These are phyloP conservation scores for Schizopora paradoxa DNA, from an alignment of 1,284 basidiomycete genomes.

Conservation along the genomic window DNA sequence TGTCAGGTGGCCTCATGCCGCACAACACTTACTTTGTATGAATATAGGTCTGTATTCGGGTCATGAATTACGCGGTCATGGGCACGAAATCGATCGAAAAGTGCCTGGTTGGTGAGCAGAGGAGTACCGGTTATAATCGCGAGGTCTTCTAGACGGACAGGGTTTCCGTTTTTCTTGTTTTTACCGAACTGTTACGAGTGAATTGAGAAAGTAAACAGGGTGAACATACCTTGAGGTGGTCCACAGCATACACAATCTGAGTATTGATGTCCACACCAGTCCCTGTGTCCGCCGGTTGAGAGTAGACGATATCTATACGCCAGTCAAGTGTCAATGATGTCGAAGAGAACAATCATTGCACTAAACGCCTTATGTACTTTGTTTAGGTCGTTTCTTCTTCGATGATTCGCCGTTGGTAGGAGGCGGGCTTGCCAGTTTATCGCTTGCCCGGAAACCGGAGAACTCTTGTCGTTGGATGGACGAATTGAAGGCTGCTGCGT, in stretches of 20 bases:
- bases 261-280: constrained; percentile 80
- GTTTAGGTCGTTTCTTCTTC: constrained; percentile 62
- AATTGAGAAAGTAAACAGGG: constrained; percentile 13
- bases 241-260: constrained; percentile 80
- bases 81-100: constrained; percentile 72
- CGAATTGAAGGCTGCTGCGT: constrained; percentile 62
- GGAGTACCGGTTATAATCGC: constrained; percentile 75
- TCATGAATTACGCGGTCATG: constrained; percentile 80
- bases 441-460: no score
- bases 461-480: constrained; percentile 58
- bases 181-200: neutral
- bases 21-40: constrained; percentile 59
- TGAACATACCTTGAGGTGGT: constrained; percentile 63
- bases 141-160: constrained; percentile 81
- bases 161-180: constrained; percentile 61
- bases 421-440: no score
- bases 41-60: constrained; percentile 78
- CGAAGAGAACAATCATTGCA: constrained; percentile 1
- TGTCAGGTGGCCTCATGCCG: neutral
- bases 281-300: constrained; percentile 81
- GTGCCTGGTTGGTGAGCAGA: constrained; percentile 62
- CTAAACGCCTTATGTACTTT: constrained; percentile 36
- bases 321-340: constrained; percentile 4
- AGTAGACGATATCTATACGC: constrained; percentile 64
- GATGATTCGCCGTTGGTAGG: constrained; percentile 24